Evolutionary conservation across 805 yeast species (phyloP), one percentile per base, ranked within the genome.

Genomic region (Ogataea parapolymorpha): DNA sequence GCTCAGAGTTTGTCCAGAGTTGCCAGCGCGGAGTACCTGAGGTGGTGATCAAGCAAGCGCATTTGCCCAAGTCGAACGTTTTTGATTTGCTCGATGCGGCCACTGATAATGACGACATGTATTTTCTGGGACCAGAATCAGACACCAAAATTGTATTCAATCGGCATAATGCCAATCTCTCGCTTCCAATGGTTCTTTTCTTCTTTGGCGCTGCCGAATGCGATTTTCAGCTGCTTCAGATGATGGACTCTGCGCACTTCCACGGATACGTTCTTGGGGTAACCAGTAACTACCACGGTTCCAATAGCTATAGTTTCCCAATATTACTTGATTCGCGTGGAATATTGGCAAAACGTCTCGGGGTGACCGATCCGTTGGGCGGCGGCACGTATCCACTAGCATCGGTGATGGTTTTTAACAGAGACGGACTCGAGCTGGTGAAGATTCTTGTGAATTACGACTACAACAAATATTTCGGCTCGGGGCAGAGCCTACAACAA

Each of bases 371-470:
- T 42, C 69, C 69, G 3, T 41, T 64, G 7, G 69, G 69, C 17
- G 69, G 69, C 20, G 67, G 65, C 1, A 33, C 54, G 11, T 65
- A 55, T 45, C 66, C 68, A 0, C 33, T 61, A 16, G 56, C 59
- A 11, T 53, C 62, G 14, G 47, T 64, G 6, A 18, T 64, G 9
- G 20, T 61, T 8, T 59, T 55, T 37, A 57, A 60, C 35, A 22
- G 26, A 12, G 6, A 20, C 3, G 61, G 61, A 10, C 26, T 32
- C 12, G 65, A 61, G 42, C 29, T 52, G 10, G 36, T 44, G 6
- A 41, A 54, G 32, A 43, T 61, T 18, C 49, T 39, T n/a, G 13
- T 59, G 5, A 61, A 57, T 5, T 59, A 58, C 43, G 63, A 60
- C 43, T 44, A 32, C 28, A 43, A 48, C n/a, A 37, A 35, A 20